phyloP scores from a whole-genome alignment of 805 yeast genomes.

The Metschnikowia matae region DNA sequence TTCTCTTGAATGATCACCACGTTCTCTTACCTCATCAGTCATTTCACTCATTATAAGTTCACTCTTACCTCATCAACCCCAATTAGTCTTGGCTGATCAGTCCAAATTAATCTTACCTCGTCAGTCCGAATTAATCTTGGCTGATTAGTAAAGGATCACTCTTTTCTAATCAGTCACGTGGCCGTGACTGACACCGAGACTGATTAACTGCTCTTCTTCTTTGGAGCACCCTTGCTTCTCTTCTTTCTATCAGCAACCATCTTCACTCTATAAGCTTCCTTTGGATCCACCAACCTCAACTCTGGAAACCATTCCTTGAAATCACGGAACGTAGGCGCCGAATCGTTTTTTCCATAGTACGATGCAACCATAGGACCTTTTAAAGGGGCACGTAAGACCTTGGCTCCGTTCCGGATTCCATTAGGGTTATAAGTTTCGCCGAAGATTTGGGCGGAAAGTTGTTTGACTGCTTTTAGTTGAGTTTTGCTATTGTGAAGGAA shows the following conservation, averaged over 20 bases:
- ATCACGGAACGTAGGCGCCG: constrained; percentile 60
- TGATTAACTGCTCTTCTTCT: constrained; percentile 46
- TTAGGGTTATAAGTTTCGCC: constrained; percentile 69
- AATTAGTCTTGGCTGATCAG: no score
- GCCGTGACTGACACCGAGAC: no score
- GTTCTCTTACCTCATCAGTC: no score
- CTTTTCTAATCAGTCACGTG: no score
- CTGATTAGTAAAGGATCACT: no score
- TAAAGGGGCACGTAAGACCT: constrained; percentile 61
- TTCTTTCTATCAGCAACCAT: constrained; percentile 65
- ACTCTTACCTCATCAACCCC: no score
- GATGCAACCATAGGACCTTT: constrained; percentile 67
- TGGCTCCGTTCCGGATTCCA: constrained; percentile 64
- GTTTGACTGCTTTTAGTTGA: constrained; percentile 53
- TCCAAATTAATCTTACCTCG: no score
- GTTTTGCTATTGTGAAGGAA: constrained; percentile 13
- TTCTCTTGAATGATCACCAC: no score
- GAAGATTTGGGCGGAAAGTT: constrained; percentile 62
- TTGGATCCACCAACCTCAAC: constrained; percentile 55
- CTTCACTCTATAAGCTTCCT: constrained; percentile 63
- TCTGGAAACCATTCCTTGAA: constrained; percentile 52
- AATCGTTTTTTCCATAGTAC: constrained; percentile 68
- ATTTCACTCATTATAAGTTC: no score
- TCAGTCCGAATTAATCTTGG: no score
- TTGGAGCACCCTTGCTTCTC: constrained; percentile 88